Evolutionary conservation across 768 basidiomycete species (phyloP), one percentile per base, ranked within the genome.

Genomic region (Neoboletus brunneissimus): DNA sequence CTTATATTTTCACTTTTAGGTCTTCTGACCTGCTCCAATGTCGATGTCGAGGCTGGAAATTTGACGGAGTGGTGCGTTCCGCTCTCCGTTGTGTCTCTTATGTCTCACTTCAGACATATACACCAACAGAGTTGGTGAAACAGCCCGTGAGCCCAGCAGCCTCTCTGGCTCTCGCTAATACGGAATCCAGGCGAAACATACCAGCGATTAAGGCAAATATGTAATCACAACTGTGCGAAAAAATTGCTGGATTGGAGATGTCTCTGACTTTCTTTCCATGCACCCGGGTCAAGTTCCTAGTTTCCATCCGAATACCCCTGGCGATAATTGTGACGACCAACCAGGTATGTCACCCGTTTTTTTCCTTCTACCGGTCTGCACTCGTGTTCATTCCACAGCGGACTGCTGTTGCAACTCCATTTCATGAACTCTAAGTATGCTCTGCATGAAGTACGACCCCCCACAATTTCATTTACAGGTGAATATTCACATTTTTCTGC

Each of bases 341-440:
- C 45, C 64, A 9, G 46, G 68, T 69, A 40, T 23, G 60, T 27
- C 15, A 29, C 11, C 10, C 11, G 25, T 27, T 15, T 48, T n/a
- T 40, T 25, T 23, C 40, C 8, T 23, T 27, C 31, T 6, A 25
- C 16, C 20, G 6, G 10, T 44, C 25, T 34, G 13, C 41, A 15
- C 35, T 46, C 22, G 40, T 34, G 25, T 18, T 35, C 12, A 41
- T 42, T 37, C 27, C 10, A 3, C 16, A 69, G 68, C 54, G 46
- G 54, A 60, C 65, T 48, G 68, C 37, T 69, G 68, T 41, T 69
- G 68, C 27, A 69, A 69, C 42, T 67, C 68, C 6, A 56, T 69
- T 23, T 63, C 68, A 7, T 69, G 58, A 47, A 59, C 60, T 27
- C 42, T 69, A 31, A 67, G 65, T 45, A 69, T 67, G 68, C 55